phyloP scores from a whole-genome alignment of 805 yeast genomes.

The Nakazawaea wyomingensis region DNA sequence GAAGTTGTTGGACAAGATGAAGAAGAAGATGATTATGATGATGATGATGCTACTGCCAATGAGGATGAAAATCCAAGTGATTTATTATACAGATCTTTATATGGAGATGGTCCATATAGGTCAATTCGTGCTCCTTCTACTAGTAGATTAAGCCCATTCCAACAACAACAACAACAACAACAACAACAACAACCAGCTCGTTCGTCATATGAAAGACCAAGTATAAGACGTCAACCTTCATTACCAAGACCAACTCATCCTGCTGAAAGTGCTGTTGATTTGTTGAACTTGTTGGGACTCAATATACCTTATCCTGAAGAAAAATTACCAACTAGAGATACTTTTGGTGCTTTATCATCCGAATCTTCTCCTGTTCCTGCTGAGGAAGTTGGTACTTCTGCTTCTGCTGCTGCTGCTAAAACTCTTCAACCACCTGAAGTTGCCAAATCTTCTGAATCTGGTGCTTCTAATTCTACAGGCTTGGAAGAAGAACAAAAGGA shows the following conservation, averaged over 20 bases:
- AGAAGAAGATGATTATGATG: not conserved
- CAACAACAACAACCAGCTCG: not conserved
- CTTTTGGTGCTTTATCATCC: no score
- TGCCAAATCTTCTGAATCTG: not conserved
- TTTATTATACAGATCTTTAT: constrained; percentile 11
- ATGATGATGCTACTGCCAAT: constrained; percentile 1
- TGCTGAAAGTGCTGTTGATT: constrained; percentile 9
- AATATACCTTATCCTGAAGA: constrained; percentile 9
- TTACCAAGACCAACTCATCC: constrained; percentile 9
- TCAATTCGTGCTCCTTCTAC: not conserved
- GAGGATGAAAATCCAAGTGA: not conserved
- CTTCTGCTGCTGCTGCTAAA: not conserved
- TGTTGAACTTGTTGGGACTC: constrained; percentile 10
- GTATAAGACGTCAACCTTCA: constrained; percentile 4
- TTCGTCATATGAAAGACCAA: constrained; percentile 9
- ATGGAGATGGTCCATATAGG: constrained; percentile 12
- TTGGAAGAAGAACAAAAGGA: no score
- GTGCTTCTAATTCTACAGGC: no score
- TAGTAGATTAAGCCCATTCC: not conserved
- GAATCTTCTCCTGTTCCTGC: no score
- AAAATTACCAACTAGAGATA: constrained; percentile 9
- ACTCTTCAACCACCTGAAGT: no score
- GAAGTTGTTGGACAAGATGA: not conserved
- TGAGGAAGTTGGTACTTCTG: not conserved
- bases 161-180: not conserved